These are phyloP conservation scores for Fraxinus albicans DNA, from an alignment of 305 asterid species.

Conservation along the genomic window DNA sequence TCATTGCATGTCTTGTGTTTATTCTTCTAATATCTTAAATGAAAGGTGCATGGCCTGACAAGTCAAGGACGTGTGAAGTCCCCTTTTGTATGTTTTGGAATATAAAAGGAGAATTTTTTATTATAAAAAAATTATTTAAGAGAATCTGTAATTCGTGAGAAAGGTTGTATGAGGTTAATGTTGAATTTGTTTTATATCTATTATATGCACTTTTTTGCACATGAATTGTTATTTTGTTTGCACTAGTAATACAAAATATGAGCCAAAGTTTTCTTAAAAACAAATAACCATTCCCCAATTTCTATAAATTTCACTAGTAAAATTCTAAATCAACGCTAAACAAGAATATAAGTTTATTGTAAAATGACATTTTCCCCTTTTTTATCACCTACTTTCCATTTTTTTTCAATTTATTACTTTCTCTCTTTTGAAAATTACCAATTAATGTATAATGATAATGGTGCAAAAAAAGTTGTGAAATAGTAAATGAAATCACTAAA, in stretches of 20 bases:
- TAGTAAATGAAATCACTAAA: background rate
- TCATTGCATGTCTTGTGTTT: background rate
- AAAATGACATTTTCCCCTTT: background rate
- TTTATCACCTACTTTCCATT: no score
- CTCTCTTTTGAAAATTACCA: background rate
- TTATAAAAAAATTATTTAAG: background rate
- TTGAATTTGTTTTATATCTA: background rate
- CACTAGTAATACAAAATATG: background rate
- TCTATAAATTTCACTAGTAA: background rate
- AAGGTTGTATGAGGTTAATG: background rate
- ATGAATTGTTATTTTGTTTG: background rate
- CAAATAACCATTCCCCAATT: background rate
- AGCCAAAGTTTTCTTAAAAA: background rate
- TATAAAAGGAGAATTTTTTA: background rate
- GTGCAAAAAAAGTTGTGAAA: background rate
- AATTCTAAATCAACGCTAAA: background rate
- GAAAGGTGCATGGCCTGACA: background rate
- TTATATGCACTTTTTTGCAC: background rate
- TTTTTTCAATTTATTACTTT: background rate
- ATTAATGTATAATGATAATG: background rate
- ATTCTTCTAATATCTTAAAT: background rate
- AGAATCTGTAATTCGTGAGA: background rate
- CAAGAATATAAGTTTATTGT: background rate
- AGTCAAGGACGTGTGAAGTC: background rate
- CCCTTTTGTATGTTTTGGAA: background rate